Evolutionary conservation across 805 yeast species (phyloP).

Genomic region (Candida germanica): DNA sequence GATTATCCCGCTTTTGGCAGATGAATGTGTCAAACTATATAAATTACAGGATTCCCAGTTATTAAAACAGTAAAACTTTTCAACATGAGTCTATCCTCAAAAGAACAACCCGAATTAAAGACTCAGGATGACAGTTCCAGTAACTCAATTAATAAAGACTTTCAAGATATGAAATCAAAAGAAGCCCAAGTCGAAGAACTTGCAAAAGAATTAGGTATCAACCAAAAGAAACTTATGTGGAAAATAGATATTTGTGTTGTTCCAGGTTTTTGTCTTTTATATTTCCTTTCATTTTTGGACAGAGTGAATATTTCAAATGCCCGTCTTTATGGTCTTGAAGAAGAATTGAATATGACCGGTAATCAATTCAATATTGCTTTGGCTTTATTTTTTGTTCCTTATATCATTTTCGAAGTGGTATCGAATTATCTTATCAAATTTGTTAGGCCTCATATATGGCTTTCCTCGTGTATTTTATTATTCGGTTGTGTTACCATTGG

Average conservation of each 20-base stretch:
- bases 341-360: conserved; percentile 52
- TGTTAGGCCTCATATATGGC: conserved; percentile 64
- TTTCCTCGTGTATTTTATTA: conserved; percentile 53
- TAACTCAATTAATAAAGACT: neutral
- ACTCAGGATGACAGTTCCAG: neutral
- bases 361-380: conserved; percentile 62
- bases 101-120: neutral
- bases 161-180: conserved; percentile 1
- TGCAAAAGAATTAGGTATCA: conserved; percentile 36
- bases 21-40: too few relatives aligned
- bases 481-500: conserved; percentile 66
- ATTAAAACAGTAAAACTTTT: too few relatives aligned
- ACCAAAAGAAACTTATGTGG: conserved; percentile 55
- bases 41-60: too few relatives aligned
- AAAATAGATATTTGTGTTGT: conserved; percentile 68
- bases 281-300: conserved; percentile 74
- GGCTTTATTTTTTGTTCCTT: conserved; percentile 71
- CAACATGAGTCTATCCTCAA: neutral
- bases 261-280: conserved; percentile 72
- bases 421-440: conserved; percentile 60
- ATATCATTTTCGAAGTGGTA: conserved; percentile 59
- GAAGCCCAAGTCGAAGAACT: conserved; percentile 7
- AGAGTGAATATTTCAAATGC: conserved; percentile 84
- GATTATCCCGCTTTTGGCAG: too few relatives aligned
- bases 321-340: conserved; percentile 63